A percentile compares a stretch with the other conserved stretches of the same genome.
phyloP scores from a whole-genome alignment of 2,329 filamentous ascomycete genomes.

The Colletotrichum sp. region DNA sequence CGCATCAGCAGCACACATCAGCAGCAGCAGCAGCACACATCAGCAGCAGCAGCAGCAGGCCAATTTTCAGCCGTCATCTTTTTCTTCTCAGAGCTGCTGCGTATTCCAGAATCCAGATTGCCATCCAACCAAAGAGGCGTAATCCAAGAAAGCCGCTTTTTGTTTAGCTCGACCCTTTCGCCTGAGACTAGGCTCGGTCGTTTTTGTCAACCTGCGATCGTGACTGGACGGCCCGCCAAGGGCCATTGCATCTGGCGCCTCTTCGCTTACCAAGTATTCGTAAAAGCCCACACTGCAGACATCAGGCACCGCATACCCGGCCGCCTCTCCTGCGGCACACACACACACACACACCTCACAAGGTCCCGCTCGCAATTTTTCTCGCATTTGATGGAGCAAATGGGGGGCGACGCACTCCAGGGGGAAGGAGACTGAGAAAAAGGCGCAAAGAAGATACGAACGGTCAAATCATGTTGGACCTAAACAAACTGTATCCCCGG shows the following conservation, averaged over 20 bases:
- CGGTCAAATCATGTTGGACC: neutral
- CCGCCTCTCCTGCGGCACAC: neutral
- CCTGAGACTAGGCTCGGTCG: conserved; percentile 4
- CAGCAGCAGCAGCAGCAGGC: neutral
- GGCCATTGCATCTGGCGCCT: neutral
- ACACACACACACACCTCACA: neutral
- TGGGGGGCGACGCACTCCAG: neutral
- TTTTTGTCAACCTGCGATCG: neutral
- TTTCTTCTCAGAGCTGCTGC: neutral
- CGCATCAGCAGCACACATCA: neutral
- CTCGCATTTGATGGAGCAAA: neutral
- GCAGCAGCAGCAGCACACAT: neutral
- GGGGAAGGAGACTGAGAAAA: neutral
- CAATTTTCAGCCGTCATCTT: neutral
- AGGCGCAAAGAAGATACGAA: neutral
- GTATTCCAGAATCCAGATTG: neutral
- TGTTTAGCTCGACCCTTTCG: neutral
- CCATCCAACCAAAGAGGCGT: neutral
- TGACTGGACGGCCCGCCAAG: neutral
- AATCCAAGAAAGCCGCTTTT: neutral
- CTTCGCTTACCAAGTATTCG: neutral
- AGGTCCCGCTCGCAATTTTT: neutral
- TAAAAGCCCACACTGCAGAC: neutral
- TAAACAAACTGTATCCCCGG: neutral
- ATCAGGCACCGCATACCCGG: neutral